Evolutionary conservation across 192 early-diverging fungal species (phyloP).

Genomic region (Linnemannia zychae): DNA sequence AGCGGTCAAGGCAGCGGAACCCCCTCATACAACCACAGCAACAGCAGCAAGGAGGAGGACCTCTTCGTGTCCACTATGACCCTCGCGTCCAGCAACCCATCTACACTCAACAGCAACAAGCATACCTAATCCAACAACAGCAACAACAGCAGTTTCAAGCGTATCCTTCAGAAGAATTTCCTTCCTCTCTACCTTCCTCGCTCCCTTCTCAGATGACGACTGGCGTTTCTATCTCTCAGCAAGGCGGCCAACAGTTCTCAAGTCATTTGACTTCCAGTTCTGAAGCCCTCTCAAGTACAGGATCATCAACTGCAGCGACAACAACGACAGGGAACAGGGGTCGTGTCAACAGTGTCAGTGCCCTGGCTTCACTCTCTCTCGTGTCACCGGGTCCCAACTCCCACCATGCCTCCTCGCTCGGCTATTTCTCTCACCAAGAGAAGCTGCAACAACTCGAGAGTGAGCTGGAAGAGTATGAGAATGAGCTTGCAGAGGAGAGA

Average conservation of each 20-base stretch:
- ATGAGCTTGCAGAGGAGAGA: conserved; percentile 30
- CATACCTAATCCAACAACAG: conserved; percentile 10
- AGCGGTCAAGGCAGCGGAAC: conserved; percentile 51
- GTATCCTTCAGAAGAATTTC: conserved; percentile 4
- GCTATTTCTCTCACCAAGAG: conserved; percentile 31
- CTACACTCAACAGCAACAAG: conserved; percentile 17
- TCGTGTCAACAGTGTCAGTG: conserved; percentile 9
- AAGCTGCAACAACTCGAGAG: conserved; percentile 34
- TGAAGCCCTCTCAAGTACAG: neutral
- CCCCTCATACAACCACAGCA: conserved; percentile 38
- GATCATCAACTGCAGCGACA: neutral
- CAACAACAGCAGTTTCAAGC: conserved; percentile 11
- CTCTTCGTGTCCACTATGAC: conserved; percentile 12
- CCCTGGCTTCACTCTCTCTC: conserved; percentile 3
- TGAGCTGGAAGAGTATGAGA: conserved; percentile 39
- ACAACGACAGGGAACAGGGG: neutral
- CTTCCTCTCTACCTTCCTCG: conserved; percentile 10
- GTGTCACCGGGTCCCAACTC: neutral
- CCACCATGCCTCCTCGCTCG: neutral
- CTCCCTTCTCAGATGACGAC: neutral
- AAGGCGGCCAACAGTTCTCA: neutral
- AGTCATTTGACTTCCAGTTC: neutral
- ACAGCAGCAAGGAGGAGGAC: conserved; percentile 25
- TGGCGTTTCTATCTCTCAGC: neutral
- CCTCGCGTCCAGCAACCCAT: conserved; percentile 16